A percentile compares a stretch with the other conserved stretches of the same genome.
Conservation (phyloP, 2,329 filamentous ascomycete genomes). For the Fusarium staphyleae region DNA sequence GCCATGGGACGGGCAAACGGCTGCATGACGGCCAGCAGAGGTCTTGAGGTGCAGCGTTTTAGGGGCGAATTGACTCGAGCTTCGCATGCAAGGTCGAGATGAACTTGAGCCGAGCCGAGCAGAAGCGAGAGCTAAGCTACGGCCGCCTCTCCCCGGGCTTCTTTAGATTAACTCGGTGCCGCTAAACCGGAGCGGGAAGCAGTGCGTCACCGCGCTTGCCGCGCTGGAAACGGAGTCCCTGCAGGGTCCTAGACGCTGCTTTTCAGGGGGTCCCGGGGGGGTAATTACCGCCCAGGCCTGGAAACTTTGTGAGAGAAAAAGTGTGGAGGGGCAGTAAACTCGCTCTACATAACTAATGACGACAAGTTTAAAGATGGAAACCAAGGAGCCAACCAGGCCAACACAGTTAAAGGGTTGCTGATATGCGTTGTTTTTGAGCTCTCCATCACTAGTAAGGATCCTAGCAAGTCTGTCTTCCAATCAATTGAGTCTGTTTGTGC, state of each 20-base stretch:
- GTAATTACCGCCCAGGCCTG: no score
- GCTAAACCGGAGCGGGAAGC: conserved; percentile 10
- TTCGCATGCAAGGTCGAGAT: conserved; percentile 31
- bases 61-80: conserved; percentile 10
- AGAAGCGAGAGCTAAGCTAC: conserved; percentile 17
- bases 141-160: conserved; percentile 35
- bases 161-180: no score
- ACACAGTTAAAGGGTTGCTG: conserved; percentile 20
- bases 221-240: background rate
- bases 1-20: conserved; percentile 45
- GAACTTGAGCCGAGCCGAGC: conserved; percentile 37
- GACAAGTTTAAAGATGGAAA: conserved; percentile 14
- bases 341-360: conserved; percentile 23
- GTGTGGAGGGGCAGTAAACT: conserved; percentile 31
- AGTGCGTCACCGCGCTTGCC: conserved; percentile 33
- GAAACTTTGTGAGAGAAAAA: conserved; percentile 13
- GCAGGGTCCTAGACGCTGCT: conserved; percentile 8
- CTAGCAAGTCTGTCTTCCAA: conserved; percentile 25
- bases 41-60: conserved; percentile 15
- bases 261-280: no score
- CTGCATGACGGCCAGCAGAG: conserved; percentile 43
- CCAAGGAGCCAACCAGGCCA: conserved; percentile 14
- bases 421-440: conserved; percentile 32
- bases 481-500: conserved; percentile 24
- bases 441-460: conserved; percentile 25